A percentile compares a stretch with the other conserved stretches of the same genome.
These are phyloP conservation scores for Puccinia coronata DNA, from an alignment of 1,284 basidiomycete species.

Conservation along the genomic window DNA sequence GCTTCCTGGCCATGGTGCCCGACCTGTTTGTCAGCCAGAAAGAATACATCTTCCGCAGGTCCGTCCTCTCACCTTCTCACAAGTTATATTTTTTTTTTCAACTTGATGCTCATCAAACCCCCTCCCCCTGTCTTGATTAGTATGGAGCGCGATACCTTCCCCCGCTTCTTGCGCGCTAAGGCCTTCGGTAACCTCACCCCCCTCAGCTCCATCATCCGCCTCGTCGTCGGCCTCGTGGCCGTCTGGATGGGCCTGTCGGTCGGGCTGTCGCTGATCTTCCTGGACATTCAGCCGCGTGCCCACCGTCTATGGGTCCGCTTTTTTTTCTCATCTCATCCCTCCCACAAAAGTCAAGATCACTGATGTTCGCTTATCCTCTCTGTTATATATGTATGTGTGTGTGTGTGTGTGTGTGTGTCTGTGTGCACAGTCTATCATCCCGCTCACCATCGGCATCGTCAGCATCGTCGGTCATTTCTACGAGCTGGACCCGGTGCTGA, in stretches of 20 bases:
- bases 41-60: constrained; percentile 93
- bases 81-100: background rate
- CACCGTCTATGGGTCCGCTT: constrained; percentile 87
- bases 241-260: constrained; percentile 89
- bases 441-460: constrained; percentile 84
- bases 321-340: background rate
- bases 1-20: constrained; percentile 81
- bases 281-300: constrained; percentile 83
- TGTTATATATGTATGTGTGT: no score
- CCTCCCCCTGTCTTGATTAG: background rate
- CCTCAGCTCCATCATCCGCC: constrained; percentile 72
- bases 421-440: constrained; percentile 83
- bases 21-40: constrained; percentile 98
- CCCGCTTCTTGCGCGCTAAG: constrained; percentile 86
- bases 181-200: constrained; percentile 96
- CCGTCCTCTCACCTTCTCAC: constrained; percentile 98
- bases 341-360: background rate
- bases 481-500: constrained; percentile 82
- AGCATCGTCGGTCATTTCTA: constrained; percentile 92
- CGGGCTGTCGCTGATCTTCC: constrained; percentile 87
- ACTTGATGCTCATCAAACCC: background rate
- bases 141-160: constrained; percentile 51
- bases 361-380: constrained; percentile 12
- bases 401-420: no score
- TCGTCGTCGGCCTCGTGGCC: constrained; percentile 75